A percentile compares a stretch with the other conserved stretches of the same genome.
These are phyloP conservation scores for Neurospora intermedia DNA, from an alignment of 495 filamentous ascomycete genomes.

Conservation along the genomic window DNA sequence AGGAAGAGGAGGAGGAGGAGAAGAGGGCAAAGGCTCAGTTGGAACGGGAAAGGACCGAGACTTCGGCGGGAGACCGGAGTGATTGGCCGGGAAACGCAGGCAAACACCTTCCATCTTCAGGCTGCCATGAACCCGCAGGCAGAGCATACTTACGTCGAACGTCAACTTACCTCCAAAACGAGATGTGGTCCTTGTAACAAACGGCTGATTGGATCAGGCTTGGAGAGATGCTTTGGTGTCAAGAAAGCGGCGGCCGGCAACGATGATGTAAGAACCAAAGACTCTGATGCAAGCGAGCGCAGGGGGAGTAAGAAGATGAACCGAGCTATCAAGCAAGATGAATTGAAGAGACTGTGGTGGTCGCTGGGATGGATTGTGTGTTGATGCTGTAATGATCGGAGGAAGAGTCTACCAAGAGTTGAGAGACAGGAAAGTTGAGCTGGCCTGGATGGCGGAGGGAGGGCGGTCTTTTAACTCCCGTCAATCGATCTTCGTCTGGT, in stretches of 20 bases:
- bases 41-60: not conserved
- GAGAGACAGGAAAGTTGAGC: conserved; percentile 21
- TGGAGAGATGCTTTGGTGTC: conserved; percentile 11
- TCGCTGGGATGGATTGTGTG: conserved; percentile 27
- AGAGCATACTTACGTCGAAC: not conserved
- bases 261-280: conserved; percentile 36
- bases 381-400: conserved; percentile 43
- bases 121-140: not conserved
- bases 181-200: not conserved
- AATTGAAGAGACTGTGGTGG: conserved; percentile 35
- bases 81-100: not conserved
- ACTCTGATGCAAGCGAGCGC: conserved; percentile 41
- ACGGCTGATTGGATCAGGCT: not conserved
- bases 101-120: not conserved
- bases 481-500: not conserved
- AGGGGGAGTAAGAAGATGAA: conserved; percentile 39
- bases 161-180: conserved; percentile 21
- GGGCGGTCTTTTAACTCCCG: not conserved
- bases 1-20: conserved; percentile 1
- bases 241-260: conserved; percentile 16
- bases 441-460: conserved; percentile 1
- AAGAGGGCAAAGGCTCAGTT: not conserved
- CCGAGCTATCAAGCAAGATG: conserved; percentile 46
- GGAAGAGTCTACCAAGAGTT: conserved; percentile 34
- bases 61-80: not conserved